phyloP scores from a whole-genome alignment of 1,139 yeast genomes.

The Kluyveromyces sp. region DNA sequence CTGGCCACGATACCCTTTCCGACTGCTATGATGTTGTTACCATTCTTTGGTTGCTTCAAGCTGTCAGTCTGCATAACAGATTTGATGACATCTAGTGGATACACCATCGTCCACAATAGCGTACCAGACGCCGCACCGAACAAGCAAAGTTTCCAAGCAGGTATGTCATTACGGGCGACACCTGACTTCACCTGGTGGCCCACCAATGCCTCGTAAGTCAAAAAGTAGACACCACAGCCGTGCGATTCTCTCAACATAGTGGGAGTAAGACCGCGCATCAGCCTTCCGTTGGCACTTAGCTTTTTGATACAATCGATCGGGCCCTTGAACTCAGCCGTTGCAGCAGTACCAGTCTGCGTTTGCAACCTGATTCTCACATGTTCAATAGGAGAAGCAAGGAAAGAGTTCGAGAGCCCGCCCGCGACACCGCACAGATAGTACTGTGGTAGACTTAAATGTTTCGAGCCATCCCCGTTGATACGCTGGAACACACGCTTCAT shows the following conservation, averaged over 20 bases:
- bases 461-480: constrained; percentile 21
- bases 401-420: constrained; percentile 84
- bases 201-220: constrained; percentile 81
- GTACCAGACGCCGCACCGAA: constrained; percentile 87
- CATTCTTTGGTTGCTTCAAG: constrained; percentile 41
- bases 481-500: constrained; percentile 59
- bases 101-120: constrained; percentile 70
- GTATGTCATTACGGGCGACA: constrained; percentile 43
- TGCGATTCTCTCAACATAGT: constrained; percentile 77
- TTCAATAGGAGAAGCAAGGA: constrained; percentile 86
- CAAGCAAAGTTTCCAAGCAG: constrained; percentile 74
- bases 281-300: constrained; percentile 51
- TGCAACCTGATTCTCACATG: constrained; percentile 88
- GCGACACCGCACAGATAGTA: constrained; percentile 77
- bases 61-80: constrained; percentile 82
- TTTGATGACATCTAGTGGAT: constrained; percentile 82
- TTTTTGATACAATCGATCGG: constrained; percentile 74
- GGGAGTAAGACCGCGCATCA: constrained; percentile 74
- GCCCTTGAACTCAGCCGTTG: constrained; percentile 42
- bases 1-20: constrained; percentile 38
- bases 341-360: constrained; percentile 48
- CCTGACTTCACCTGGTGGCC: constrained; percentile 49
- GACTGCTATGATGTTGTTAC: constrained; percentile 41
- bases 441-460: constrained; percentile 44
- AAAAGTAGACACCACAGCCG: constrained; percentile 84